phyloP scores from a whole-genome alignment of 1,284 basidiomycete species.

The Moesziomyces parantarcticus region DNA sequence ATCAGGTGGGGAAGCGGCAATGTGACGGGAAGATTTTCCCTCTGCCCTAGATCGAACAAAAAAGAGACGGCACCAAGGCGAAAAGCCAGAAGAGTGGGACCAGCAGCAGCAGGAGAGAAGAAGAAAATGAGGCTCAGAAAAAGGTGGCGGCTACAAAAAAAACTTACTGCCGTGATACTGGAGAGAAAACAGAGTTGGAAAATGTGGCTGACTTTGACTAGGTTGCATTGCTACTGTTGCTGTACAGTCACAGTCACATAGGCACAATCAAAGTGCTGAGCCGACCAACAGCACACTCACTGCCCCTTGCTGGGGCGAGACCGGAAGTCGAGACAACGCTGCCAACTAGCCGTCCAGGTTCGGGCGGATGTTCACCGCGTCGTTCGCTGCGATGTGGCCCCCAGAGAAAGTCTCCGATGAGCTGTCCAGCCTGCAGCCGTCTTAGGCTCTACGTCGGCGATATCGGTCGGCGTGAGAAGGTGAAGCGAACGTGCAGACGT shows the following conservation, averaged over 20 bases:
- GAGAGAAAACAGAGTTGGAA: not conserved
- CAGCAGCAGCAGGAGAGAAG: too few species aligned
- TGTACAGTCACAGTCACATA: slow-evolving; percentile 18
- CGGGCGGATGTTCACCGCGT: not conserved
- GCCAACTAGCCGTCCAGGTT: not conserved
- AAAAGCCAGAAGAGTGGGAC: not conserved
- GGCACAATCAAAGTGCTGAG: not conserved
- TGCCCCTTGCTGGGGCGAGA: not conserved
- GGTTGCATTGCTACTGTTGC: slow-evolving; percentile 12
- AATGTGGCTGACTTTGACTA: slow-evolving; percentile 6
- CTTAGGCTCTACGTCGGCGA: not conserved
- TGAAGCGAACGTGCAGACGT: not conserved
- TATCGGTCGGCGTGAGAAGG: not conserved
- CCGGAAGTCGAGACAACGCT: not conserved
- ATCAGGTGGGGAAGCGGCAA: not conserved
- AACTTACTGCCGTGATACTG: not conserved
- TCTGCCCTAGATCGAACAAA: not conserved
- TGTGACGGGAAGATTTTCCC: not conserved
- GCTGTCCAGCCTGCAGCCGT: not conserved
- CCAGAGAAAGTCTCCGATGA: not conserved
- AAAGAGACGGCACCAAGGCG: not conserved
- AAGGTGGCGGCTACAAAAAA: slow-evolving; percentile 2
- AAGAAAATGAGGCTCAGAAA: not conserved
- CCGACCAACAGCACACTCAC: too few species aligned
- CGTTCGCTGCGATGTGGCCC: not conserved